These are phyloP conservation scores for Eremothecium cymbalariae DNA, from an alignment of 1,139 yeast genomes.

Conservation along the genomic window DNA sequence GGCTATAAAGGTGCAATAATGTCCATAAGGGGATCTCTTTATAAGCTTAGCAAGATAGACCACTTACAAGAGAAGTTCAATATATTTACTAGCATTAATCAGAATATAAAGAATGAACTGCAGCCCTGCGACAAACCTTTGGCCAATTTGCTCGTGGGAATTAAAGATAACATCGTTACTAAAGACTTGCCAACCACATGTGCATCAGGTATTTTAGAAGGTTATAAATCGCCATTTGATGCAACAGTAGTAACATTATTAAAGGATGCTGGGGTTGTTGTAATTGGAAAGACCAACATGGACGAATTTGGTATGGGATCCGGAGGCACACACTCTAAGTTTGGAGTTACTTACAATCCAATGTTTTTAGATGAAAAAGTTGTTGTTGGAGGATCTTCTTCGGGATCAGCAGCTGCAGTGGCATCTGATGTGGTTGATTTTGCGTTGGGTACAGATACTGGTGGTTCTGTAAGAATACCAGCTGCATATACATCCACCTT, in stretches of 20 bases:
- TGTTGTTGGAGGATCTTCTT: slow-evolving; percentile 87
- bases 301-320: slow-evolving; percentile 99
- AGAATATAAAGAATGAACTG: slow-evolving; percentile 14
- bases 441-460: slow-evolving; percentile 90
- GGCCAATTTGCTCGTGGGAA: slow-evolving; percentile 33
- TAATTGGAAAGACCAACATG: slow-evolving; percentile 78
- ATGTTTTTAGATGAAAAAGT: slow-evolving; percentile 31
- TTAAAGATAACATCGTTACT: slow-evolving; percentile 78
- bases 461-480: slow-evolving; percentile 90
- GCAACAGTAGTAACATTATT: slow-evolving; percentile 63
- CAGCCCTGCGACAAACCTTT: slow-evolving; percentile 8
- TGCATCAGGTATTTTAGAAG: slow-evolving; percentile 52
- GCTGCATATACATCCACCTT: slow-evolving; percentile 76
- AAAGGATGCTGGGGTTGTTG: slow-evolving; percentile 41
- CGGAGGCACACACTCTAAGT: slow-evolving; percentile 47
- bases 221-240: slow-evolving; percentile 67
- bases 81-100: slow-evolving; percentile 34
- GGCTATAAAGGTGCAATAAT: slow-evolving; percentile 10
- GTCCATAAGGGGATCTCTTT: slow-evolving; percentile 10
- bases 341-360: slow-evolving; percentile 70
- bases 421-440: slow-evolving; percentile 61
- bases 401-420: slow-evolving; percentile 93
- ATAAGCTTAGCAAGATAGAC: slow-evolving; percentile 11
- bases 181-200: slow-evolving; percentile 62
- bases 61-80: slow-evolving; percentile 28